These are phyloP conservation scores for Ascocoryne sarcoides DNA, from an alignment of 2,329 filamentous ascomycete genomes.

Conservation along the genomic window DNA sequence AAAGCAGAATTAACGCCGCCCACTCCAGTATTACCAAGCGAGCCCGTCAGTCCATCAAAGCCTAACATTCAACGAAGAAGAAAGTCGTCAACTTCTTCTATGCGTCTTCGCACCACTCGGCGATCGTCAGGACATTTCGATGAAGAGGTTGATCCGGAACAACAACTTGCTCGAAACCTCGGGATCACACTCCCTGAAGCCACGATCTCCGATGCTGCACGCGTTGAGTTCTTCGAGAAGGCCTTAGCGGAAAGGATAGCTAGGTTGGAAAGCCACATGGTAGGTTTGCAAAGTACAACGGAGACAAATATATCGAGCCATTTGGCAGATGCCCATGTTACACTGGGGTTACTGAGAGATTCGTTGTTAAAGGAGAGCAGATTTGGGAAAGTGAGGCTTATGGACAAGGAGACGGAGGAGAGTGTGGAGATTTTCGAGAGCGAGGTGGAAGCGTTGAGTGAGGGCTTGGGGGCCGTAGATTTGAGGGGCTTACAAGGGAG, in stretches of 20 bases:
- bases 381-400: conserved; percentile 39
- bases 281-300: conserved; percentile 41
- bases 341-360: conserved; percentile 41
- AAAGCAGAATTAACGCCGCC: conserved; percentile 33
- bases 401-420: conserved; percentile 44
- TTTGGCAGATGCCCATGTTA: conserved; percentile 39
- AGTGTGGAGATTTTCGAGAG: conserved; percentile 34
- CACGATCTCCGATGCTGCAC: conserved; percentile 20
- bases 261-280: conserved; percentile 38
- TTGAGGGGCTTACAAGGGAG: conserved; percentile 30
- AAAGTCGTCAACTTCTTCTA: conserved; percentile 13
- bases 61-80: conserved; percentile 13
- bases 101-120: conserved; percentile 23
- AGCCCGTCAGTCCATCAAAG: conserved; percentile 11
- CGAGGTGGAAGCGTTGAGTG: conserved; percentile 33
- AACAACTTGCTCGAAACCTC: conserved; percentile 39
- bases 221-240: conserved; percentile 22
- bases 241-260: conserved; percentile 30
- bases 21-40: conserved; percentile 1
- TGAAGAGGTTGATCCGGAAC: conserved; percentile 27
- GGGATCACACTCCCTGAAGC: conserved; percentile 35
- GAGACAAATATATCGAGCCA: conserved; percentile 36
- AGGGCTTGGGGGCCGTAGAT: conserved; percentile 28
- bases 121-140: conserved; percentile 32
- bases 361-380: conserved; percentile 45